These are phyloP conservation scores for Herpetomonas tarakana DNA, from an alignment of 208 protist species.

Conservation along the genomic window DNA sequence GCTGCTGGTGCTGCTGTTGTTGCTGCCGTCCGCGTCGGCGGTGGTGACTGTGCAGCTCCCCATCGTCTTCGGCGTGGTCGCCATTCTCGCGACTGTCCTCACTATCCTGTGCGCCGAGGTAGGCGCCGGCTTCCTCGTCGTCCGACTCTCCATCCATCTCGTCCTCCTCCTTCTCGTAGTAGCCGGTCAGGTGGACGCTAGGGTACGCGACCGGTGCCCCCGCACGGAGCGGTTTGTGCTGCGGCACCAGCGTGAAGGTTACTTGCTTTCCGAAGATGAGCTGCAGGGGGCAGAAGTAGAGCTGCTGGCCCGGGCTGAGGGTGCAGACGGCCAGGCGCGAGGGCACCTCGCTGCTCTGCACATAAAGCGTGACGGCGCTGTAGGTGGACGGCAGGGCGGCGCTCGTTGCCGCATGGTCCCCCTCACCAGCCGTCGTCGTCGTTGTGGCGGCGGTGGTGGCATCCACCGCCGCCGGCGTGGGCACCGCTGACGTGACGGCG, in stretches of 20 bases:
- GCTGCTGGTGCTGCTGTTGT: constrained; percentile 5
- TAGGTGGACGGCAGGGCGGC: constrained; percentile 4
- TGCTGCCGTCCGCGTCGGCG: neutral
- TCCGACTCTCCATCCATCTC: constrained; percentile 7
- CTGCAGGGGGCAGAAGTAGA: constrained; percentile 64
- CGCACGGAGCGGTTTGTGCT: constrained; percentile 1
- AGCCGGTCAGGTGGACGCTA: constrained; percentile 73
- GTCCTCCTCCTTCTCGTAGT: constrained; percentile 63
- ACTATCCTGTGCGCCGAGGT: constrained; percentile 19
- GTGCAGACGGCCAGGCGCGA: constrained; percentile 63
- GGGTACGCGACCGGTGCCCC: constrained; percentile 20
- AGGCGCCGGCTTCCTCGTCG: constrained; percentile 16
- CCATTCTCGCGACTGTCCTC: constrained; percentile 11
- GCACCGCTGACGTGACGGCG: constrained; percentile 43
- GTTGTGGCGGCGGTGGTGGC: neutral
- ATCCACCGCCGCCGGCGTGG: constrained; percentile 8
- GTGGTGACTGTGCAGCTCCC: too few species aligned
- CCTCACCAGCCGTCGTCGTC: neutral
- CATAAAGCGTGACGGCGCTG: constrained; percentile 59
- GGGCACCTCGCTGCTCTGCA: constrained; percentile 58
- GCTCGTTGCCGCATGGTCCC: neutral
- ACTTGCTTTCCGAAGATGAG: constrained; percentile 62
- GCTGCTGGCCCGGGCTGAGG: constrained; percentile 28
- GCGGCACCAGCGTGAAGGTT: constrained; percentile 54
- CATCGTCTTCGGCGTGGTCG: constrained; percentile 6